Conservation (phyloP, 176 grass and related monocot genomes). For the Aegilops umbellulata region DNA sequence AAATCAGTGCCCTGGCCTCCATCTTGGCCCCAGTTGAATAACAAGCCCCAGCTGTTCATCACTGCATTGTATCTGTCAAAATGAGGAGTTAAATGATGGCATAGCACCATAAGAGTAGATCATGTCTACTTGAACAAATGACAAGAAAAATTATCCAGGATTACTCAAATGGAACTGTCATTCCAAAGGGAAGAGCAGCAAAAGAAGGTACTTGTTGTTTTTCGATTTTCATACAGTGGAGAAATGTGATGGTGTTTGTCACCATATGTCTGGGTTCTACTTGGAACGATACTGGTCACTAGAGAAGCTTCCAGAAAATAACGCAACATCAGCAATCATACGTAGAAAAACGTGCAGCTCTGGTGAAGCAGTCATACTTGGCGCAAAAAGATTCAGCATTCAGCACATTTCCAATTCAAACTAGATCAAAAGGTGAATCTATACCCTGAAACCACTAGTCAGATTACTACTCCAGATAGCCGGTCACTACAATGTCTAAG, state of each 20-base stretch:
- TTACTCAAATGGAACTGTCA: background rate
- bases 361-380: background rate
- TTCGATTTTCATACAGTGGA: background rate
- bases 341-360: background rate
- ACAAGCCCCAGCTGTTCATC: constrained; percentile 69
- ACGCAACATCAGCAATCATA: background rate
- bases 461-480: background rate
- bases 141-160: background rate
- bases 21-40: constrained; percentile 95
- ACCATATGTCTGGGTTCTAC: background rate
- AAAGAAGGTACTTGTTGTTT: background rate
- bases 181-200: background rate
- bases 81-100: background rate
- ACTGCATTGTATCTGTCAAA: constrained; percentile 70
- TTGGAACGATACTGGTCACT: background rate
- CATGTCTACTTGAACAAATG: background rate
- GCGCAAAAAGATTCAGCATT: background rate
- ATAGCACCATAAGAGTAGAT: constrained; percentile 13
- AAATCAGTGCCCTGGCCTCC: constrained; percentile 69
- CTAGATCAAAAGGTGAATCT: constrained; percentile 5
- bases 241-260: background rate
- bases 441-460: background rate
- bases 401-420: background rate
- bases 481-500: background rate
- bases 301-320: constrained; percentile 7